Conservation (phyloP, 2,329 filamentous ascomycete genomes). For the Clonostachys rosea region DNA sequence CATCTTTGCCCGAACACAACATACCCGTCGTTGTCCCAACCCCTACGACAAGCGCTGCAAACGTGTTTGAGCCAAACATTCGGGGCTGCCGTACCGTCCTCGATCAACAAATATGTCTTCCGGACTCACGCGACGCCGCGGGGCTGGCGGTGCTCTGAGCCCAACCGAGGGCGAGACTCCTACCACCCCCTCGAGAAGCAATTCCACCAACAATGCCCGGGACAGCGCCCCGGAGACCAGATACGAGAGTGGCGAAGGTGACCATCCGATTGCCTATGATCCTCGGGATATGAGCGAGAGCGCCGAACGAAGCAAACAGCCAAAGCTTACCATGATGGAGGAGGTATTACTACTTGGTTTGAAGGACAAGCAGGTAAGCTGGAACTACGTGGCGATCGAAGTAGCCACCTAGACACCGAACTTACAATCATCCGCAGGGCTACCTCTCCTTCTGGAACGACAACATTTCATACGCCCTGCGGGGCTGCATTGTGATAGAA, state of each 20-base stretch:
- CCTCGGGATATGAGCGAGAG: slow-evolving; percentile 96
- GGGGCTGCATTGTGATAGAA: slow-evolving; percentile 97
- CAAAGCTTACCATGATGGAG: slow-evolving; percentile 98
- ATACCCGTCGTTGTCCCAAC: background rate
- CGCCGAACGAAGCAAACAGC: slow-evolving; percentile 93
- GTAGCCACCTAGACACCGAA: background rate
- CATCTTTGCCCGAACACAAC: background rate
- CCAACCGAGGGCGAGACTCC: slow-evolving; percentile 57
- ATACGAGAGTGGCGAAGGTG: slow-evolving; percentile 89
- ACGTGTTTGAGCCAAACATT: background rate
- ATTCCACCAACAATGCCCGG: slow-evolving; percentile 47
- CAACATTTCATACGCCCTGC: slow-evolving; percentile 96
- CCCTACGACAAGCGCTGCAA: background rate
- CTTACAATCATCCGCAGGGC: slow-evolving; percentile 53
- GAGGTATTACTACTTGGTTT: slow-evolving; percentile 91
- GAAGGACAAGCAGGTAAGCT: slow-evolving; percentile 93
- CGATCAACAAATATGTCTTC: slow-evolving; percentile 22
- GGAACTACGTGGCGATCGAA: background rate
- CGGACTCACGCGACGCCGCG: slow-evolving; percentile 60
- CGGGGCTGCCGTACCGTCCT: background rate
- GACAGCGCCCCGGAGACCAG: slow-evolving; percentile 67
- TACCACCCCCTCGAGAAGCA: slow-evolving; percentile 51
- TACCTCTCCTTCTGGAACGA: slow-evolving; percentile 99
- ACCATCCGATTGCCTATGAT: slow-evolving; percentile 98
- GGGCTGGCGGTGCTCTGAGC: slow-evolving; percentile 61